A percentile compares a stretch with the other conserved stretches of the same genome.
Evolutionary conservation across 306 rosid genomes (phyloP).

Genomic region (Mucuna pruriens): DNA sequence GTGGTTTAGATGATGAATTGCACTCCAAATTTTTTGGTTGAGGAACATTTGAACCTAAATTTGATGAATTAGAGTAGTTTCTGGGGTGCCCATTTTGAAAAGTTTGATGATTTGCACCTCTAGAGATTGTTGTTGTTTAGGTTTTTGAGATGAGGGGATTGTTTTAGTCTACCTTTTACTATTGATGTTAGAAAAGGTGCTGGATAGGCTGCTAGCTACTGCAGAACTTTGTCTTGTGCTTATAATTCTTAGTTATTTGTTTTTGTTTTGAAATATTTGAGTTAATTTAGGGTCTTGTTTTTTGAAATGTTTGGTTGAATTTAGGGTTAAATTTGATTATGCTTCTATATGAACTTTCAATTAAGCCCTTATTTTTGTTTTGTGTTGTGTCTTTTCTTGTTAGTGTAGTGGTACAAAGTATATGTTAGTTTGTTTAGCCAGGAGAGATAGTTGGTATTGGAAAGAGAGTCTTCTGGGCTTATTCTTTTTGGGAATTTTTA

Average conservation of each 20-base stretch:
- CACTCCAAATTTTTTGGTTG: not conserved
- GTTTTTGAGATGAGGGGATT: not conserved
- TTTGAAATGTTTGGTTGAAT: not conserved
- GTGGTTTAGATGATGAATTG: not conserved
- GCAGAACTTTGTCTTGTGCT: not conserved
- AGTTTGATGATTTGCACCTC: not conserved
- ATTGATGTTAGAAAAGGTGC: not conserved
- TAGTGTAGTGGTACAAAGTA: not conserved
- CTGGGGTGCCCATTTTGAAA: not conserved
- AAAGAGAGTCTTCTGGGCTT: not conserved
- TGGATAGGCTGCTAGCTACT: not conserved
- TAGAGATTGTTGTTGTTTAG: not conserved
- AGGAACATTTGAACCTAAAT: not conserved
- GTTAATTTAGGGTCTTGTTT: not conserved
- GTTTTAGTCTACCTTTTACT: not conserved
- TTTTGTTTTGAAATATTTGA: not conserved
- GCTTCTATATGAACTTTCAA: not conserved
- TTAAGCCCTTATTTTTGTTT: not conserved
- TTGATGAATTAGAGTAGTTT: constrained; percentile 21
- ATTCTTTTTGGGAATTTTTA: not conserved
- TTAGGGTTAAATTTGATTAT: not conserved
- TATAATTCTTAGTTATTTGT: not conserved
- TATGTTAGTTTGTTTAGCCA: not conserved
- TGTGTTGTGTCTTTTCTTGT: not conserved
- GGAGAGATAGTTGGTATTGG: not conserved